Evolutionary conservation across 345 rosid genomes (phyloP).

Genomic region (Eucalyptus albens): DNA sequence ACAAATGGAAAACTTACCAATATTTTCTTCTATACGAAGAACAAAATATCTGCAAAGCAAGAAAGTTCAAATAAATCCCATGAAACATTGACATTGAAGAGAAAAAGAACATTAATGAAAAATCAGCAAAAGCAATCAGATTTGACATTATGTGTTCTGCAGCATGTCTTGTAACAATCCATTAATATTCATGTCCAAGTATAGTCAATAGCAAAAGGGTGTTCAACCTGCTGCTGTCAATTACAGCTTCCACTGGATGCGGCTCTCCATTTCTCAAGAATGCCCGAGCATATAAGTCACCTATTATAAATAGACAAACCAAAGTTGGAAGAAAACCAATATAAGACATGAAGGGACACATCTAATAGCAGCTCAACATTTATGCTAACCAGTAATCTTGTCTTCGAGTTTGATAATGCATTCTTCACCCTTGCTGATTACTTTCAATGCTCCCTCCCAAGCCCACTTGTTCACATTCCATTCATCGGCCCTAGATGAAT

Average conservation of each 20-base stretch:
- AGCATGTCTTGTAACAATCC: not conserved
- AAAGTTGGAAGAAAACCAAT: not conserved
- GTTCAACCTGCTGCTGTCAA: constrained; percentile 94
- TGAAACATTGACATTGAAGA: not conserved
- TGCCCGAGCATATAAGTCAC: constrained; percentile 90
- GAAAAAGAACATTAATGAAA: not conserved
- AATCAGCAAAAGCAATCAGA: not conserved
- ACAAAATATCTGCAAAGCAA: constrained; percentile 90
- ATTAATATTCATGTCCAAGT: not conserved
- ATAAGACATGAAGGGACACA: not conserved
- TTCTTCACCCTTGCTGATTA: constrained; percentile 88
- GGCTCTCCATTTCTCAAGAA: constrained; percentile 88
- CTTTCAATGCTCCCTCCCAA: constrained; percentile 91
- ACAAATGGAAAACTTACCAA: constrained; percentile 44
- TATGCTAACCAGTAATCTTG: constrained; percentile 47
- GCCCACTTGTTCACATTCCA: constrained; percentile 99
- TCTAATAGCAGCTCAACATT: not conserved
- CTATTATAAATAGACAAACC: constrained; percentile 9
- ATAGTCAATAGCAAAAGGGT: not conserved
- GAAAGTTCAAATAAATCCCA: not conserved
- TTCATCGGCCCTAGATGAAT: constrained; percentile 75
- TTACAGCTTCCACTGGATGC: constrained; percentile 94
- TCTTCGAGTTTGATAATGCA: constrained; percentile 96
- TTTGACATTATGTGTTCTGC: not conserved
- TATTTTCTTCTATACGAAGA: constrained; percentile 90